A percentile compares a stretch with the other conserved stretches of the same genome.
These are phyloP conservation scores for Powellomyces hirtus DNA, from an alignment of 192 early-diverging fungal species.

Conservation along the genomic window DNA sequence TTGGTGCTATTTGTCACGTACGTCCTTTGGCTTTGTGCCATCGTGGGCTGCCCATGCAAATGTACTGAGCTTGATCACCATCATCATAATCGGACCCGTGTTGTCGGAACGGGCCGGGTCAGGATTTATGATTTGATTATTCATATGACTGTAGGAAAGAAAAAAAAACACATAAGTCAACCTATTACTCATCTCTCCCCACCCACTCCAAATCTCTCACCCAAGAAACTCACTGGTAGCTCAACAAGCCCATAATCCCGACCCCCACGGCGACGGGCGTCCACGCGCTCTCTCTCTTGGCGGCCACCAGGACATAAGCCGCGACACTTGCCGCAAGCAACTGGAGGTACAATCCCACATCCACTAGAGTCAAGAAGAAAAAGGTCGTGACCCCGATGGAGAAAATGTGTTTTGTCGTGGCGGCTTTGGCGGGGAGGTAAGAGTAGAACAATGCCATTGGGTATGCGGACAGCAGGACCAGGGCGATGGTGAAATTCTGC, in stretches of 20 bases:
- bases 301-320: background rate
- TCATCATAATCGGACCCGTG: constrained; percentile 85
- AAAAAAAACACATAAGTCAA: background rate
- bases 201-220: background rate
- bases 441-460: constrained; percentile 12
- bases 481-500: constrained; percentile 5
- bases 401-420: constrained; percentile 17
- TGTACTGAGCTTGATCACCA: constrained; percentile 84
- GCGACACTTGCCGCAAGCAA: background rate
- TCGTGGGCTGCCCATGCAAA: constrained; percentile 79
- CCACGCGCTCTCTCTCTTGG: background rate
- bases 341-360: background rate
- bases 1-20: background rate
- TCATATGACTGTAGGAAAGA: constrained; percentile 7
- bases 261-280: constrained; percentile 2
- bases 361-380: constrained; percentile 9
- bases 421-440: background rate
- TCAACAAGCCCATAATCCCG: constrained; percentile 6
- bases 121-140: constrained; percentile 5
- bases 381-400: constrained; percentile 11
- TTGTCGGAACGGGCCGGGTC: constrained; percentile 48
- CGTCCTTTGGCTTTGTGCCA: constrained; percentile 9
- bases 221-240: background rate
- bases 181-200: background rate
- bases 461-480: constrained; percentile 14